Evolutionary conservation across 2,329 filamentous ascomycete species (phyloP), one percentile per base, ranked within the genome.

Genomic region (Aureobasidium zeae): DNA sequence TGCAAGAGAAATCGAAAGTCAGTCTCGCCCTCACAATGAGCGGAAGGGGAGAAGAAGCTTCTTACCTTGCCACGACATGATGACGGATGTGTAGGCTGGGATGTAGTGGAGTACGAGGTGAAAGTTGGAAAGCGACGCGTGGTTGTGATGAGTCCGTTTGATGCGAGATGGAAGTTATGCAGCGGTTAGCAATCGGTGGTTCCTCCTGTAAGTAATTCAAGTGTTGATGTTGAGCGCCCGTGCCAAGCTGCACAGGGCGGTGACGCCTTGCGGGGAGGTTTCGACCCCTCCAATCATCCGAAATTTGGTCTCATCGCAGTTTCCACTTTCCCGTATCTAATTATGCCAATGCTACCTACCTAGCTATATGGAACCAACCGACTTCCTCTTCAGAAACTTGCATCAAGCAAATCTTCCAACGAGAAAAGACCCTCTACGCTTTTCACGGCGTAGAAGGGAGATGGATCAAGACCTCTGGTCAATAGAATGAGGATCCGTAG

Each of bases 21-120:
- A n/a, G 29, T 25, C 48, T 30, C 28, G 32, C 24, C 34, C 15
- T 32, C 24, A 38, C 25, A 24, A 21, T 38, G 39, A 11, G 22
- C 24, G 26, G 35, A 28, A 31, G 25, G 15, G 22, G 20, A 24
- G 24, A 24, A 24, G 25, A 31, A 41, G 33, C 63, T n/a, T n/a
- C n/a, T 55, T 64, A 84, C 81, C 77, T 81, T 86, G 80, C 79
- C 80, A 83, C 66, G 79, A 83, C 80, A 84, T 82, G 61, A 55
- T 76, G 48, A 52, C 53, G 28, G 29, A 26, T 36, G 34, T 34
- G 36, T 16, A 28, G 33, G 43, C 24, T 21, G 39, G 29, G 45
- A 20, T 35, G 31, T 17, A 22, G n/a, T 7, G 30, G 37, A 30
- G 19, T 17, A 21, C 10, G 20, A 8, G 34, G 48, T 26, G 30